Conservation (phyloP, 257 asterid species). For the Parsonsia alboflavescens region DNA sequence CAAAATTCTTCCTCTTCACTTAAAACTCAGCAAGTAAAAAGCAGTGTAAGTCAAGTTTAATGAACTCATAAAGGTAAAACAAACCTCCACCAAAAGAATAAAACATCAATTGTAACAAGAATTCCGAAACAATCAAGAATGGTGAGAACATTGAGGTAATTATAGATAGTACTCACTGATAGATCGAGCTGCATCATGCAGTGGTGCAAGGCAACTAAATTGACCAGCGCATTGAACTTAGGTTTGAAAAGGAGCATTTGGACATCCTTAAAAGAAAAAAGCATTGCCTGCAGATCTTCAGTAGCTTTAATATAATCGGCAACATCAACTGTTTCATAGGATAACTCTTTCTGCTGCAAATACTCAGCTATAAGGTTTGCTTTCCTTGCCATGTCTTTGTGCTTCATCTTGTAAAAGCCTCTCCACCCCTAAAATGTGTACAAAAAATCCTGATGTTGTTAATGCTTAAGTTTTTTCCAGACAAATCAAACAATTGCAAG, state of each 20-base stretch:
- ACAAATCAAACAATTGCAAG: neutral
- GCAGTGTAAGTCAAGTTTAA: neutral
- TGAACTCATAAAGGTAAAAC: neutral
- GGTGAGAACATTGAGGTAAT: neutral
- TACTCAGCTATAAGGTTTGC: slow-evolving; percentile 33
- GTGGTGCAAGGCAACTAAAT: slow-evolving; percentile 78
- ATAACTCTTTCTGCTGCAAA: slow-evolving; percentile 41
- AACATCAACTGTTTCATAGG: slow-evolving; percentile 70
- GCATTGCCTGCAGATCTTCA: slow-evolving; percentile 40
- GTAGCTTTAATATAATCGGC: slow-evolving; percentile 59
- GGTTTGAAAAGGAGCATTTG: slow-evolving; percentile 61
- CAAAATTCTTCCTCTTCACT: neutral
- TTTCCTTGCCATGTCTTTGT: slow-evolving; percentile 55
- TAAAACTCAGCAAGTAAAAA: neutral
- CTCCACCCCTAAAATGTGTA: slow-evolving; percentile 56
- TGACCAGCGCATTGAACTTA: slow-evolving; percentile 49
- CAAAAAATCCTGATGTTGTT: too few relatives aligned
- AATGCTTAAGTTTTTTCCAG: neutral
- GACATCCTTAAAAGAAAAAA: slow-evolving; percentile 64
- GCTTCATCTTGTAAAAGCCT: slow-evolving; percentile 50
- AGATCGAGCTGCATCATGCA: slow-evolving; percentile 57
- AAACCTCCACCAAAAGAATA: neutral
- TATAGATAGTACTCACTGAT: slow-evolving; percentile 33
- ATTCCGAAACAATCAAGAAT: neutral
- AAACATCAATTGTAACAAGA: neutral